phyloP scores from a whole-genome alignment of 805 yeast genomes.

The Candida multigemmis region DNA sequence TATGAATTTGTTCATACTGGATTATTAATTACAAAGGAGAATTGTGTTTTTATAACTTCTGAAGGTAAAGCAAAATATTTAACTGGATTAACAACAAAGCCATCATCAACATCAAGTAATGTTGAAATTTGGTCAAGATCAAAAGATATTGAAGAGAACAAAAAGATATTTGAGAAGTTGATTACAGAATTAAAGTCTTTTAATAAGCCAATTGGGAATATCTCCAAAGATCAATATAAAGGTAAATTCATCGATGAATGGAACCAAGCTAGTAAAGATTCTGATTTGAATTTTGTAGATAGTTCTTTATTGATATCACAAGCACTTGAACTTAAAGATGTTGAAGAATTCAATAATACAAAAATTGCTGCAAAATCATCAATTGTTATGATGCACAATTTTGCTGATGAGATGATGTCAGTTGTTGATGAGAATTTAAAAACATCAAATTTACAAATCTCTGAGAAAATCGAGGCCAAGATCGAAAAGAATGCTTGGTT shows the following conservation, averaged over 20 bases:
- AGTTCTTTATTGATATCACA: conserved; percentile 41
- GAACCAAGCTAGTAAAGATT: conserved; percentile 33
- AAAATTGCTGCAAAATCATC: conserved; percentile 71
- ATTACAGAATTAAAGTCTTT: conserved; percentile 34
- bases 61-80: conserved; percentile 80
- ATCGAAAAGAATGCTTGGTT: conserved; percentile 70
- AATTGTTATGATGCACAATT: conserved; percentile 67
- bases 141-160: conserved; percentile 74
- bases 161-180: conserved; percentile 52
- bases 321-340: conserved; percentile 68
- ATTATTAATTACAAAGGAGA: conserved; percentile 51
- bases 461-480: conserved; percentile 70
- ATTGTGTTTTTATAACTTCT: conserved; percentile 62
- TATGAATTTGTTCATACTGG: conserved; percentile 94
- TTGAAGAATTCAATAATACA: conserved; percentile 58
- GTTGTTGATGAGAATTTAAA: conserved; percentile 80
- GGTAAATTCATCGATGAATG: conserved; percentile 86
- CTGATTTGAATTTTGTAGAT: conserved; percentile 36
- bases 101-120: conserved; percentile 31
- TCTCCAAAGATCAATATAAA: conserved; percentile 66
- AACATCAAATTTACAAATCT: conserved; percentile 61
- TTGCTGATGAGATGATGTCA: conserved; percentile 81
- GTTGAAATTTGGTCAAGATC: conserved; percentile 62
- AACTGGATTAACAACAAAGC: conserved; percentile 40
- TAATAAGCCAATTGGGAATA: conserved; percentile 45